Evolutionary conservation across 208 protist genomes (phyloP), one percentile per base, ranked within the genome.

Genomic region (Giardia duodenalis): DNA sequence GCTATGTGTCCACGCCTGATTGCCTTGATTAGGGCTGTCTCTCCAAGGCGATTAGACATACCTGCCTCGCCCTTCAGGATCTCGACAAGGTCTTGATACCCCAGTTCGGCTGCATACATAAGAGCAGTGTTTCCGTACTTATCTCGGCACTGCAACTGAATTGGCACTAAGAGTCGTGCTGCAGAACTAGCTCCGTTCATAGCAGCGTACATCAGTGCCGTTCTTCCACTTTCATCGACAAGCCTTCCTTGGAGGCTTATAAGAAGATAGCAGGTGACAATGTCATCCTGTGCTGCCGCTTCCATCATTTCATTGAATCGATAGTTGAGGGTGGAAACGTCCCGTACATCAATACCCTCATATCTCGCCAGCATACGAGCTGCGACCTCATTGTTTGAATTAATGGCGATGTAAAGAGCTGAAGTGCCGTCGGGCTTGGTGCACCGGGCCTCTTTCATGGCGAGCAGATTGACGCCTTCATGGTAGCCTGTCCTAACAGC

Each of bases 241-340:
- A 76, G 57, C 10, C 57, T 10, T 10, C 57, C 57, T 30, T 76
- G 57, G 10, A 76, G 10, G 57, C 19, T 76, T 30, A 10, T 30
- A 76, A 76, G 30, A 10, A 39, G 57, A 30, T 76, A 76, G 30
- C 19, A 39, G 57, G 57, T 30, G 19, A 76, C 57, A 30, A 76
- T 76, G 57, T 76, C 57, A 30, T 76, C 57, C 57, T 10, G 19
- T 39, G 30, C 30, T 30, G 57, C 57, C 57, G 57, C 57, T 30
- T 76, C 57, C 57, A 76, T 76, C 57, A 76, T 76, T 30, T 76
- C 57, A 76, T 76, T 76, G 57, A 76, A 76, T 10, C 57, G 57
- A 30, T 76, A 30, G 57, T 76, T 76, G 57, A 30, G 19, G 57
- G 57, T 30, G 57, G 19, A 39, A 30, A 76, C 57, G 10, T 30